phyloP scores from a whole-genome alignment of 805 yeast genomes.

The Pichia scutulata region DNA sequence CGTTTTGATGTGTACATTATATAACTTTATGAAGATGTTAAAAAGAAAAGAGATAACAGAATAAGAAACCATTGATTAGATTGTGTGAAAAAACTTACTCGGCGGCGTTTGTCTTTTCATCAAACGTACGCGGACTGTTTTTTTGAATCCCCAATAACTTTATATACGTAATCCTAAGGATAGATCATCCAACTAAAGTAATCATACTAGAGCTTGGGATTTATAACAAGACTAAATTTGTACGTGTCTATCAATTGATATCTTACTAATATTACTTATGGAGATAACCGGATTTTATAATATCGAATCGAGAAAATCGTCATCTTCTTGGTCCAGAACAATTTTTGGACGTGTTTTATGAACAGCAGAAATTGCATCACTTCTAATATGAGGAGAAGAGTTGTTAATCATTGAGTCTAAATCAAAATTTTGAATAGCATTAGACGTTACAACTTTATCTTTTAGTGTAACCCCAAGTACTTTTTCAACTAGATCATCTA shows the following conservation, averaged over 20 bases:
- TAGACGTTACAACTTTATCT: background rate
- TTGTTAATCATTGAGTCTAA: constrained; percentile 5
- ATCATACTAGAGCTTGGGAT: too few relatives aligned
- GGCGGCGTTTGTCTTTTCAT: background rate
- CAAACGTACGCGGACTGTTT: too few relatives aligned
- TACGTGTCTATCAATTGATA: background rate
- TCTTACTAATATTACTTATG: too few relatives aligned
- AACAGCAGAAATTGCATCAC: background rate
- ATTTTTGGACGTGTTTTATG: background rate
- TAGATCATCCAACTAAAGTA: too few relatives aligned
- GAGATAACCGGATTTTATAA: background rate
- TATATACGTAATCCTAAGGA: too few relatives aligned
- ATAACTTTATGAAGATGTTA: background rate
- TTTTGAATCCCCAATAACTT: too few relatives aligned
- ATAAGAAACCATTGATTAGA: background rate
- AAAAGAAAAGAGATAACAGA: background rate
- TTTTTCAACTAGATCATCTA: constrained; percentile 9
- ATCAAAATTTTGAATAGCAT: constrained; percentile 1
- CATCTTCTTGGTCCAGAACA: constrained; percentile 2
- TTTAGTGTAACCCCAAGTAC: background rate
- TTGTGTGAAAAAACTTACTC: background rate
- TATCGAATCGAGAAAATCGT: constrained; percentile 12
- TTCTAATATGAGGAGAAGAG: background rate
- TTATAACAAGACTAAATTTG: background rate
- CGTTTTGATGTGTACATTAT: constrained; percentile 9